Evolutionary conservation across 257 asterid species (phyloP), one percentile per base, ranked within the genome.

Genomic region (Solanum sparsipilum): DNA sequence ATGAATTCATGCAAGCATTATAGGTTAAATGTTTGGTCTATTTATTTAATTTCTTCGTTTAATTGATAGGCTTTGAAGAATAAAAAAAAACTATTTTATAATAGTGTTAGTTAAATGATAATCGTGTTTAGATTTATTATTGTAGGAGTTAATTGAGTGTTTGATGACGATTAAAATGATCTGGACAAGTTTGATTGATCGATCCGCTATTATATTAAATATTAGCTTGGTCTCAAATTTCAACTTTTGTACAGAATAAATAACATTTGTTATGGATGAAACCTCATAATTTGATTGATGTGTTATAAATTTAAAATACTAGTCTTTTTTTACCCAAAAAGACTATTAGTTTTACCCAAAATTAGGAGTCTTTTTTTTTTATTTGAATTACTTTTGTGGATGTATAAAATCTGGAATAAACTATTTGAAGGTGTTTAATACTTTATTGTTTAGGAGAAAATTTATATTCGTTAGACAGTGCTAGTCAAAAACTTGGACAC

Each of bases 131-230:
- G 11, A 38, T 38, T 75, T 75, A 6, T 23, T n/a, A 38, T 23
- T n/a, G 16, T 23, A 25, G 6, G 0, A 21, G 58, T 23, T 75
- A 2, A 75, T 75, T 36, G 23, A 38, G 23, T 38, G n/a, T 56
- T 56, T 20, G 13, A 38, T 12, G 0, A 2, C 11, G 0, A 75
- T 75, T 75, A 1, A n/a, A 16, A 39, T 13, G 11, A 2, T 75
- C 2, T 0, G 4, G 1, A 36, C 3, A 20, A 36, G 4, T 38
- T 2, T 3, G 1, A 12, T 23, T 7, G 18, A 25, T 11, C 3
- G 35, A 0, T 5, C 0, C 13, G 1, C 7, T 12, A n/a, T 4
- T 41, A 3, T 78, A 41, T 78, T 1, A 20, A 41, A 41, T 2
- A 0, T 27, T 9, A 27, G 4, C 6, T 41, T 13, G 8, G 0